A percentile compares a stretch with the other conserved stretches of the same genome.
These are phyloP conservation scores for Cladophialophora psammophila DNA, from an alignment of 2,329 filamentous ascomycete species.

Conservation along the genomic window DNA sequence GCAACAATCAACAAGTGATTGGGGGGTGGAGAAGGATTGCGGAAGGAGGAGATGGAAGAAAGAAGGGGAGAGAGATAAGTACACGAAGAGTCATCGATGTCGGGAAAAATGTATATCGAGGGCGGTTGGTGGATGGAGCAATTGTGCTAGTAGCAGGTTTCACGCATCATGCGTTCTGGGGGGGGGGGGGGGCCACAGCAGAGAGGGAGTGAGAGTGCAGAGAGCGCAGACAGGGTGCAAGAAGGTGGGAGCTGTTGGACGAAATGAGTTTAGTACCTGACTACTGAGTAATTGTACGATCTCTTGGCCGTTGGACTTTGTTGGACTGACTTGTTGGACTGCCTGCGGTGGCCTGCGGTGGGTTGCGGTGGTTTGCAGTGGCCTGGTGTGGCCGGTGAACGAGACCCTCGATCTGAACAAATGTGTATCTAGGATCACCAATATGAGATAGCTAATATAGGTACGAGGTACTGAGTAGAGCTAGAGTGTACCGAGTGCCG, in stretches of 20 bases:
- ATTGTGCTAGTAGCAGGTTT: background rate
- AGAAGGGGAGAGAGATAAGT: conserved; percentile 15
- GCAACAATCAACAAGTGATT: conserved; percentile 12
- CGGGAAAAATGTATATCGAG: conserved; percentile 11
- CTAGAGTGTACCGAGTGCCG: too few species aligned
- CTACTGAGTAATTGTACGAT: conserved; percentile 8
- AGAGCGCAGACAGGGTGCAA: background rate
- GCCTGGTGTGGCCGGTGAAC: background rate
- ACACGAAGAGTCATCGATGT: conserved; percentile 19
- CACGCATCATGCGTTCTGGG: conserved; percentile 2
- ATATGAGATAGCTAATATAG: too few species aligned
- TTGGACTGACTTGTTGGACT: background rate
- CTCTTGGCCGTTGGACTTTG: background rate
- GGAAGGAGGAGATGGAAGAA: conserved; percentile 20
- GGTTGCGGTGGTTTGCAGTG: background rate
- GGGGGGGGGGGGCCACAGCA: too few species aligned
- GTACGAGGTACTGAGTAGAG: too few species aligned
- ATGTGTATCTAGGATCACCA: background rate
- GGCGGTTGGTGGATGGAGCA: background rate
- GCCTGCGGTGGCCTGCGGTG: background rate
- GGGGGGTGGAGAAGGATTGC: conserved; percentile 12
- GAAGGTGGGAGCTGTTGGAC: conserved; percentile 4
- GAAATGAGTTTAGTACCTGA: conserved; percentile 8
- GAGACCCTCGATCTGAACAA: background rate
- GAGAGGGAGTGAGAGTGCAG: background rate